Base-by-base conservation (phyloP, 2,329 filamentous ascomycete species). In the Aspergillaceae sp. region DNA sequence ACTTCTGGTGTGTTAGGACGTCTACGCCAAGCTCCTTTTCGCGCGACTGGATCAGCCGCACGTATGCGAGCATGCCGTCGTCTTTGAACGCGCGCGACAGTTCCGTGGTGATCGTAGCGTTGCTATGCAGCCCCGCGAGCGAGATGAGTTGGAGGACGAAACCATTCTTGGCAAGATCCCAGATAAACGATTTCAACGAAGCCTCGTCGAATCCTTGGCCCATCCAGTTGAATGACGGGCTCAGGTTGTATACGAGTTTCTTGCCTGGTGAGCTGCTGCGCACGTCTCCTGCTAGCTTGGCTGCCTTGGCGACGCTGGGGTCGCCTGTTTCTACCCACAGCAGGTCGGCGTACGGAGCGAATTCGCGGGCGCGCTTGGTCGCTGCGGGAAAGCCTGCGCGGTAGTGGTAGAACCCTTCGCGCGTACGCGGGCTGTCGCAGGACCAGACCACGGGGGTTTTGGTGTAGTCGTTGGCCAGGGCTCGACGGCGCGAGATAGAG, bases 211-310 rank as follows among this genome's bases (percentile, higher is more conserved):
- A 98, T 29, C 91, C 92, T 64, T 97, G 90, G 7, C 82, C 82
- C 81, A 94, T 92, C 92, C 92, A 98, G 75, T 98, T 97, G 78
- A 98, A 98, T 6, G 87, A 94, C 1, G 92, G 92, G 4, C 84
- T 90, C 1, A 98, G 78, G 71, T 98, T 98, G 73, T 98, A 98
- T 0, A 97, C 91, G 27, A 98, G 78, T 33, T 87, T 86, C 77
- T 97, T 97, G 50, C 80, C 82, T 0, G 89, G 87, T 58, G 80
- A 74, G 3, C 70, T 73, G 0, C 73, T 69, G 45, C 86, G 81
- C 50, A 98, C 92, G 40, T 88, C 79, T 7, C 78, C 77, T 8
- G 86, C 87, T 43, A 98, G 88, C 43, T 77, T 74, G 3, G 78
- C 74, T 0, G 87, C 88, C 32, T 94, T 86, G 43, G 79, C 68